Evolutionary conservation across 805 yeast species (phyloP).

Genomic region (Candida oleophila): DNA sequence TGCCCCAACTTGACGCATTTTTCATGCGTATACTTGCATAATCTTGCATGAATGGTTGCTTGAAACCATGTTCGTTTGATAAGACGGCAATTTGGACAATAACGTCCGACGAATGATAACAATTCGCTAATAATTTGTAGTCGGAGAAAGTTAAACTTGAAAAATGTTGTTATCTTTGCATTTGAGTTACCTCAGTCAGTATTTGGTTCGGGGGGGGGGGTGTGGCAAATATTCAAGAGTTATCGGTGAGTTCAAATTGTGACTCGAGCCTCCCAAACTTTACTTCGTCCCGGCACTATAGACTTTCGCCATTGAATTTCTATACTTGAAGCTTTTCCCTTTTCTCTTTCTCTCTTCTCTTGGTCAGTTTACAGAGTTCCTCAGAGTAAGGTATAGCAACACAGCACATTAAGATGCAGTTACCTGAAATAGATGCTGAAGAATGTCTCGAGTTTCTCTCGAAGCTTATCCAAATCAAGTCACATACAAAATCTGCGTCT

Average conservation of each 20-base stretch:
- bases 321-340: not conserved
- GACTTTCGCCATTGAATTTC: no score
- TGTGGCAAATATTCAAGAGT: no score
- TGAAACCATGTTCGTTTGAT: not conserved
- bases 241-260: no score
- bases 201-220: no score
- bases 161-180: no score
- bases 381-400: not conserved
- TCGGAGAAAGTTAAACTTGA: no score
- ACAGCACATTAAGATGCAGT: not conserved
- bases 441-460: slow-evolving; percentile 23
- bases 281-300: no score
- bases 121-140: no score
- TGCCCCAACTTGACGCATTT: not conserved
- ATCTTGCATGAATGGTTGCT: not conserved
- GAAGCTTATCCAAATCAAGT: slow-evolving; percentile 24
- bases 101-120: not conserved
- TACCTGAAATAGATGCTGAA: slow-evolving; percentile 19
- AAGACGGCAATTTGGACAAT: not conserved
- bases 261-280: no score
- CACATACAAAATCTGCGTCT: slow-evolving; percentile 22
- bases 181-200: no score
- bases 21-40: no score
- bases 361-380: not conserved
- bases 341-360: not conserved